phyloP scores from a whole-genome alignment of 2,329 filamentous ascomycete species.

The Trichoderma pleuroti region DNA sequence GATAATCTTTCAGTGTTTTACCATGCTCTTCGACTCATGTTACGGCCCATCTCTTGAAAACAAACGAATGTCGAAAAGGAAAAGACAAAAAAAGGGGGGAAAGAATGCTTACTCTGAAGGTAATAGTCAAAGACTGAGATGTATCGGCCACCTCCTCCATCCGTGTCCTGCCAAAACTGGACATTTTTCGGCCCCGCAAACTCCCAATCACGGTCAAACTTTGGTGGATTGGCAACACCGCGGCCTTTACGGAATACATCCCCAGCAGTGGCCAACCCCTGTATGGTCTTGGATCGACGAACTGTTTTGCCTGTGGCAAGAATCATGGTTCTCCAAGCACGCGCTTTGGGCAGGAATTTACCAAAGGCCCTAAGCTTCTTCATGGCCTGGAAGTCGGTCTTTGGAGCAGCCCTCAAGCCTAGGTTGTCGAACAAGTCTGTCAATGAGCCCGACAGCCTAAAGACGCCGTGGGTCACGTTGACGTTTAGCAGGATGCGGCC shows the following conservation, averaged over 20 bases:
- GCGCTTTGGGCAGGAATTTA: constrained; percentile 39
- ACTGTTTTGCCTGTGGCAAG: constrained; percentile 31
- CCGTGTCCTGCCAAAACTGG: constrained; percentile 29
- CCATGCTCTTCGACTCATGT: constrained; percentile 33
- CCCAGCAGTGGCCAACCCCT: constrained; percentile 27
- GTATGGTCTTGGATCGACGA: constrained; percentile 30
- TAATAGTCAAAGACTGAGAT: constrained; percentile 45
- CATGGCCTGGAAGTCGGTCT: constrained; percentile 9
- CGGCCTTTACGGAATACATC: constrained; percentile 23
- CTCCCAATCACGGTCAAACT: constrained; percentile 26
- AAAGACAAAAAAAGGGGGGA: neutral
- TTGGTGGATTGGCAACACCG: constrained; percentile 21
- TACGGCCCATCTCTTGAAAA: neutral
- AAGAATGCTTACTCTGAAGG: constrained; percentile 36
- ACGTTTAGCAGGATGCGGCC: constrained; percentile 53
- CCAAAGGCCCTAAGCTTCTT: constrained; percentile 30
- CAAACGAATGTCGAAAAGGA: neutral
- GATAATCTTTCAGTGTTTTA: constrained; percentile 39
- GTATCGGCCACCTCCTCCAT: constrained; percentile 28
- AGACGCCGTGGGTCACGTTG: constrained; percentile 54
- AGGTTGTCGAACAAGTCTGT: constrained; percentile 33
- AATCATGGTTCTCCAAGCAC: constrained; percentile 34
- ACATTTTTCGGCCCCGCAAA: constrained; percentile 34
- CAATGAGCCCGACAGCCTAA: constrained; percentile 41
- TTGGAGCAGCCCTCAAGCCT: constrained; percentile 19